Conservation (phyloP, 257 asterid genomes). For the Sherardia arvensis region DNA sequence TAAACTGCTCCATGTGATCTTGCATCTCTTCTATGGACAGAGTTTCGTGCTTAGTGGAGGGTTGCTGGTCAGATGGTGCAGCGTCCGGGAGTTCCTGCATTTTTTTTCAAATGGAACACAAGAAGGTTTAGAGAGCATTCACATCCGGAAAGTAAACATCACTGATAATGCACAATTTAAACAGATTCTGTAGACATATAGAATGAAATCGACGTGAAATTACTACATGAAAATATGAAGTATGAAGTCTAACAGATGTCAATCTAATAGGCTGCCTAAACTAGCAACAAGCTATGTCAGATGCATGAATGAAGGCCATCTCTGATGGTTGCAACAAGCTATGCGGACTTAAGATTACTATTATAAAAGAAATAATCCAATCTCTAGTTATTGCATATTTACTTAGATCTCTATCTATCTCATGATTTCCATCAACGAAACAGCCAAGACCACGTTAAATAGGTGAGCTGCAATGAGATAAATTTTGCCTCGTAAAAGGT, state of each 20-base stretch:
- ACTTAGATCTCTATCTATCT: neutral
- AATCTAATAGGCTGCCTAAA: neutral
- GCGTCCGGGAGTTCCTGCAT: slow-evolving; percentile 19
- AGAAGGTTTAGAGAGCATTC: neutral
- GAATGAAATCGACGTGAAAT: too few species aligned
- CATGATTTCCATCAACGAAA: neutral
- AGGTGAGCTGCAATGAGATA: neutral
- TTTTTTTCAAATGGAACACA: slow-evolving; percentile 2
- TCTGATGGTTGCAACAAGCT: neutral
- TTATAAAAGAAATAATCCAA: neutral
- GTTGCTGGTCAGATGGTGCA: slow-evolving; percentile 16
- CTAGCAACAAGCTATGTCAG: neutral
- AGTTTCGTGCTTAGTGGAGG: slow-evolving; percentile 26
- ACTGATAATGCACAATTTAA: neutral
- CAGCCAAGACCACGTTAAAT: neutral
- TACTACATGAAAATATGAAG: neutral
- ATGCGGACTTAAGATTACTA: neutral
- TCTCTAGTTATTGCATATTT: neutral
- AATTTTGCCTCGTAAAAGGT: too few species aligned
- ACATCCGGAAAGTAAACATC: neutral
- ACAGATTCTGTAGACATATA: neutral
- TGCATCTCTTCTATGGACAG: slow-evolving; percentile 56
- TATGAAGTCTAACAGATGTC: neutral
- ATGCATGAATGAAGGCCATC: too few species aligned
- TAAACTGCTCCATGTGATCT: slow-evolving; percentile 72